Conservation (phyloP, 331 rosid species). For the Saraca asoca region DNA sequence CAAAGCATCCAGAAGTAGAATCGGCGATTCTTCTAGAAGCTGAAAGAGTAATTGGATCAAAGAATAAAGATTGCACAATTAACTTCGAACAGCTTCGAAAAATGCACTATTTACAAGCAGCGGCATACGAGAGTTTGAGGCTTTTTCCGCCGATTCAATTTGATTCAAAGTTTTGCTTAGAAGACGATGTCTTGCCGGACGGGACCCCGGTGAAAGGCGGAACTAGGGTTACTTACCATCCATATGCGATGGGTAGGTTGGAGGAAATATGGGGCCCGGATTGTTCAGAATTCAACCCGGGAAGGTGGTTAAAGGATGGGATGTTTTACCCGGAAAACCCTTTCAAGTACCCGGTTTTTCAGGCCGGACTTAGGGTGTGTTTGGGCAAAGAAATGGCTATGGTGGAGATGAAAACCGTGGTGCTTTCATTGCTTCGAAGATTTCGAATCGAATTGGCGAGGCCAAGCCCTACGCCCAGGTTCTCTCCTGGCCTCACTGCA, state of each 20-base stretch:
- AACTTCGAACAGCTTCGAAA: slow-evolving; percentile 49
- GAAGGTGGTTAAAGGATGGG: slow-evolving; percentile 60
- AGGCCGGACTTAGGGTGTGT: slow-evolving; percentile 73
- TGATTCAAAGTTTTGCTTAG: slow-evolving; percentile 65
- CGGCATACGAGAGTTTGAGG: slow-evolving; percentile 69
- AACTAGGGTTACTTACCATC: slow-evolving; percentile 82
- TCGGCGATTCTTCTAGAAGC: slow-evolving; percentile 50
- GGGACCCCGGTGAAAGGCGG: slow-evolving; percentile 64
- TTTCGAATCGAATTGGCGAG: slow-evolving; percentile 39
- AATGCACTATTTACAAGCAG: slow-evolving; percentile 63
- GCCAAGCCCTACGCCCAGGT: slow-evolving; percentile 32
- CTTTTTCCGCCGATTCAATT: slow-evolving; percentile 75
- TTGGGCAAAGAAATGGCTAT: slow-evolving; percentile 84
- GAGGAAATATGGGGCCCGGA: slow-evolving; percentile 70
- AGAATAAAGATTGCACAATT: background rate
- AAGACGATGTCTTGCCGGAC: slow-evolving; percentile 69
- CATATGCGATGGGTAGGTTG: slow-evolving; percentile 75
- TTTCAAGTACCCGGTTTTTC: slow-evolving; percentile 68
- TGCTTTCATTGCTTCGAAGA: slow-evolving; percentile 47
- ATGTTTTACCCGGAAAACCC: slow-evolving; percentile 45
- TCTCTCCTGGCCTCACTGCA: slow-evolving; percentile 81
- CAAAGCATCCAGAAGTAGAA: slow-evolving; percentile 47
- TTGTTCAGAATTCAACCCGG: slow-evolving; percentile 62
- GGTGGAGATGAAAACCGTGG: slow-evolving; percentile 59
- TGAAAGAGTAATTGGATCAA: slow-evolving; percentile 45